A percentile compares a stretch with the other conserved stretches of the same genome.
Evolutionary conservation across 805 yeast genomes (phyloP).

Genomic region (Ogataea glucozyma): DNA sequence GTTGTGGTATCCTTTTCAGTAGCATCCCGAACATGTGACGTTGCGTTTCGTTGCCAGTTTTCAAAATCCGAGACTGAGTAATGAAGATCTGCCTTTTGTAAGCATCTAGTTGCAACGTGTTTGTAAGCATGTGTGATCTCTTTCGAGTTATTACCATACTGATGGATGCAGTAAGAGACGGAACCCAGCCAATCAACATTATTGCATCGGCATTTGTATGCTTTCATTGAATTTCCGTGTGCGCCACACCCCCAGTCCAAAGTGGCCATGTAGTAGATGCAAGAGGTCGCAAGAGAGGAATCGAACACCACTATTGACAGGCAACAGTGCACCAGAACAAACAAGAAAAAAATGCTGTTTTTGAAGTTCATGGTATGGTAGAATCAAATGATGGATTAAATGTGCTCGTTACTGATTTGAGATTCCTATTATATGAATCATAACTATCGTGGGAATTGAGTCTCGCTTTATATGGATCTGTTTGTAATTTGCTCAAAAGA

Average conservation of each 20-base stretch:
- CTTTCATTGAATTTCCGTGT: slow-evolving; percentile 34
- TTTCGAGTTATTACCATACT: slow-evolving; percentile 32
- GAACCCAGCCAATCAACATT: slow-evolving; percentile 47
- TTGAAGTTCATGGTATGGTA: neutral
- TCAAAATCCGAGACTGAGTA: slow-evolving; percentile 38
- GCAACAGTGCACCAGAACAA: neutral
- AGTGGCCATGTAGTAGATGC: slow-evolving; percentile 40
- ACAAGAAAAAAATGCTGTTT: neutral
- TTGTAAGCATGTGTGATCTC: slow-evolving; percentile 40
- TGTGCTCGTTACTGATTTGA: too few relatives aligned
- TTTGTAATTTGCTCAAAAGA: neutral
- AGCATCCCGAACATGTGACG: slow-evolving; percentile 36
- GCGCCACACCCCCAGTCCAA: slow-evolving; percentile 47
- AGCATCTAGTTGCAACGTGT: slow-evolving; percentile 41
- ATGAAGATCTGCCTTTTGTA: slow-evolving; percentile 35
- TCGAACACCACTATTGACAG: slow-evolving; percentile 28
- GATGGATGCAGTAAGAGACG: slow-evolving; percentile 42
- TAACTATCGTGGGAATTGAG: too few relatives aligned
- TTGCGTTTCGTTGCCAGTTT: slow-evolving; percentile 34
- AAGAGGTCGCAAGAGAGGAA: slow-evolving; percentile 41
- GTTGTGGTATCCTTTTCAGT: slow-evolving; percentile 24
- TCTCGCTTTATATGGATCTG: too few relatives aligned
- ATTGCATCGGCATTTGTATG: slow-evolving; percentile 42
- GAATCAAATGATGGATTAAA: neutral
- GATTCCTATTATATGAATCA: too few relatives aligned